Conservation (phyloP, 208 protist genomes). For the Strigomonas galati region DNA sequence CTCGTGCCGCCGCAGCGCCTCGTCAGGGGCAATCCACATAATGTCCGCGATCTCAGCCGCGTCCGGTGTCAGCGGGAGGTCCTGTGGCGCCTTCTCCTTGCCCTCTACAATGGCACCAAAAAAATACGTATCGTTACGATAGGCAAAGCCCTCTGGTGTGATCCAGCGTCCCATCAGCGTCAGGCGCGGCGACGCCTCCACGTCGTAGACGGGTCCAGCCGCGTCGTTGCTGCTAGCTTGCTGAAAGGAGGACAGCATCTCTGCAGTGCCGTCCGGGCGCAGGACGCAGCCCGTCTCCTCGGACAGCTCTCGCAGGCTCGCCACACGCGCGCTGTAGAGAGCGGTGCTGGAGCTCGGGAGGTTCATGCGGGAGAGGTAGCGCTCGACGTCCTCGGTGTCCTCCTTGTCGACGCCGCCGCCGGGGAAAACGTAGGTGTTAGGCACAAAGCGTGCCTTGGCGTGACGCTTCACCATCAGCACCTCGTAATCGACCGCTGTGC, state of each 20-base stretch:
- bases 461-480: constrained; percentile 63
- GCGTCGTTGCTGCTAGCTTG: background rate
- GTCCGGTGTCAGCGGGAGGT: constrained; percentile 24
- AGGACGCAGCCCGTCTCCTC: constrained; percentile 52
- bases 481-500: constrained; percentile 27
- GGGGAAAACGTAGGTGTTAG: constrained; percentile 53
- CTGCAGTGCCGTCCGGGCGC: constrained; percentile 10
- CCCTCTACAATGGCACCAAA: constrained; percentile 26
- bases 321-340: constrained; percentile 27
- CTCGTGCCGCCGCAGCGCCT: constrained; percentile 44
- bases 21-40: constrained; percentile 45
- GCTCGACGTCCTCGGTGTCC: constrained; percentile 20
- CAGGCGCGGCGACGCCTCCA: constrained; percentile 16
- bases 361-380: constrained; percentile 2
- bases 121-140: constrained; percentile 62
- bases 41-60: constrained; percentile 33
- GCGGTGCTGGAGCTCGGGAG: constrained; percentile 17
- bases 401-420: constrained; percentile 41
- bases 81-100: constrained; percentile 21
- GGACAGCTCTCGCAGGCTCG: constrained; percentile 44
- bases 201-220: constrained; percentile 5
- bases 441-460: constrained; percentile 53
- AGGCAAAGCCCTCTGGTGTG: constrained; percentile 34
- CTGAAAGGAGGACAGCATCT: background rate
- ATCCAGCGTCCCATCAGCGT: constrained; percentile 44